These are phyloP conservation scores for Fraxinus sp. DNA, from an alignment of 305 asterid species.

Conservation along the genomic window DNA sequence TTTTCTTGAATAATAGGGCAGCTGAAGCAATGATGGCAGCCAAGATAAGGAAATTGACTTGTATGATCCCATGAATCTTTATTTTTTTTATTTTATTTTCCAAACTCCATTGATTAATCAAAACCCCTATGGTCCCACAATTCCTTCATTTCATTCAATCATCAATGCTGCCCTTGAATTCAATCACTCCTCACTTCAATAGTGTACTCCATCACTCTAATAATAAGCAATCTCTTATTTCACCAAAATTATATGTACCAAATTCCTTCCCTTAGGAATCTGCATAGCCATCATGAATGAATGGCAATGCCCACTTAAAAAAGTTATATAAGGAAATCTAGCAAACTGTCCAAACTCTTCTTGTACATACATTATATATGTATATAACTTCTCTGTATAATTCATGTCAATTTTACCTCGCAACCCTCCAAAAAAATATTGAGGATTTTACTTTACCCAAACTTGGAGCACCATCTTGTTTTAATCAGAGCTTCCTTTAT, in stretches of 20 bases:
- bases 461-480: constrained; percentile 48
- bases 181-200: constrained; percentile 40
- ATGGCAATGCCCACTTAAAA: constrained; percentile 39
- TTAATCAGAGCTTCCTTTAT: constrained; percentile 46
- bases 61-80: constrained; percentile 21
- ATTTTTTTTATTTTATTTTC: not conserved
- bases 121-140: constrained; percentile 43
- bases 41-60: constrained; percentile 19
- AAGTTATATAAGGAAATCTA: constrained; percentile 29
- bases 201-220: constrained; percentile 36
- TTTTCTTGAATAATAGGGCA: not conserved
- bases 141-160: constrained; percentile 31
- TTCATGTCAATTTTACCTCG: constrained; percentile 47
- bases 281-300: constrained; percentile 44
- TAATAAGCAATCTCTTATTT: constrained; percentile 29
- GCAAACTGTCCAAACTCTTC: constrained; percentile 22
- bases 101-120: constrained; percentile 27
- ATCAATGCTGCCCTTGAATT: constrained; percentile 58
- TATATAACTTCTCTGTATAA: constrained; percentile 48
- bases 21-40: constrained; percentile 31
- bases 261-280: constrained; percentile 79
- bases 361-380: constrained; percentile 21
- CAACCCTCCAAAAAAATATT: constrained; percentile 41
- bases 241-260: constrained; percentile 55
- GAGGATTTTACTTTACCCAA: constrained; percentile 47